Evolutionary conservation across 2,329 filamentous ascomycete genomes (phyloP), one percentile per base, ranked within the genome.

Genomic region (Chaetothyriales sp.): DNA sequence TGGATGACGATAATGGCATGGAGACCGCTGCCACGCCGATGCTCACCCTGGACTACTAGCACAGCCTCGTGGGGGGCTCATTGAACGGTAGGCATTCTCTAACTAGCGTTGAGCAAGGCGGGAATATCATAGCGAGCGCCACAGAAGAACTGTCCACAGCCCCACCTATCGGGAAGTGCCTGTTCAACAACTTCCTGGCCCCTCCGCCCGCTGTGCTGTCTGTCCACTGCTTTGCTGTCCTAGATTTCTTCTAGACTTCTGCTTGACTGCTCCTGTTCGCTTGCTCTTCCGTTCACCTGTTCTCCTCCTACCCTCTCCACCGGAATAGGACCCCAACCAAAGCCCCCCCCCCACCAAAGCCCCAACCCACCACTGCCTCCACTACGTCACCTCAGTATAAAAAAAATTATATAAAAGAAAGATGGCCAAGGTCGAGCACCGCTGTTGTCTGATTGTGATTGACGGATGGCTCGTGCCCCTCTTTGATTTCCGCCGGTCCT

Each of bases 371-470:
- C n/a, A n/a, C 6, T 25, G 3, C 22, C 6, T 25, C 22, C 22
- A 6, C 22, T 25, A 25, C 22, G 6, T 25, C 22, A 25, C 3
- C 22, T 25, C 22, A 25, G 3, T 6, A 4, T 4, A 25, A 25
- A 25, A 4, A 25, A 25, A 25, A 25, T 25, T 25, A 25, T 25
- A 25, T 25, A 25, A 43, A 43, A 5, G 19, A 69, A 75, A 66
- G 59, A 85, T 85, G 81, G 75, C 74, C 57, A 73, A 80, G 64
- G 79, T 83, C 66, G 77, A 85, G 65, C 80, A 85, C 57, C 85
- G 85, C 69, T 76, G 77, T 58, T 82, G 81, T 58, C 74, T 86
- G 63, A 85, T 98, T 79, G 92, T 97, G 73, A 98, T 98, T 77
- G 92, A 98, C 74, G 92, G 92, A 66, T 98, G 92, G 92, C 15